Base-by-base conservation (phyloP, 768 basidiomycete genomes). In the Macrocybe gigantea region DNA sequence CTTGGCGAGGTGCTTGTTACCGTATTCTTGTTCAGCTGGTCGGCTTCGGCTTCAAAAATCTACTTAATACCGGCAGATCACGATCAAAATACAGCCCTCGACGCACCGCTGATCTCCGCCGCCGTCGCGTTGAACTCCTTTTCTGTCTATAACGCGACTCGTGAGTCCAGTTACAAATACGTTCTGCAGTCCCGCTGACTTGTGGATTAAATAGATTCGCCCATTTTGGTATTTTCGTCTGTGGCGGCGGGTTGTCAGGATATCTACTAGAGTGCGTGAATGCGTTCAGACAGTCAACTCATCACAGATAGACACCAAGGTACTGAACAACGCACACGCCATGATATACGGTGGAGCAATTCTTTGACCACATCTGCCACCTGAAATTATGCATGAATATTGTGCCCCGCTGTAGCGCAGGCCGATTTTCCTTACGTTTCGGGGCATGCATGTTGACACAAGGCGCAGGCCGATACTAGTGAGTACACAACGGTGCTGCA, bases 401-500 rank as follows among this genome's bases (percentile, higher is more conserved):
- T 11, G 29, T 13, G 22, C 39, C 22, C 10, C 38, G 36, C 10
- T n/a, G 1, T 7, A 33, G 6, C 13, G 5, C 38, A 35, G 34
- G 12, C 29, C 10, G 5, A 44, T 48, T 36, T 10, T 56, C 57
- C 47, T 33, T 33, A 53, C 29, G 33, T 38, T 22, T 4, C 22
- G 22, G 4, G 22, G 4, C 22, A 22, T 22, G 22, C 22, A 22
- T 22, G 22, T 57, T 83, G 82, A 56, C 82, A 83, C 33, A 69
- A 57, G 14, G 71, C 78, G 60, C 82, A 83, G 9, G 82, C 81
- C 47, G 73, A 76, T 52, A 82, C 65, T 22, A 78, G 50, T 9
- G 72, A 75, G 52, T 82, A 83, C 4, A 72, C 70, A 29, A 81
- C 74, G 6, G 78, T 72, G 56, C 68, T 82, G 55, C 82, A 83